phyloP scores from a whole-genome alignment of 371 early-diverging fungal genomes.

The Fennellomyces sp. region DNA sequence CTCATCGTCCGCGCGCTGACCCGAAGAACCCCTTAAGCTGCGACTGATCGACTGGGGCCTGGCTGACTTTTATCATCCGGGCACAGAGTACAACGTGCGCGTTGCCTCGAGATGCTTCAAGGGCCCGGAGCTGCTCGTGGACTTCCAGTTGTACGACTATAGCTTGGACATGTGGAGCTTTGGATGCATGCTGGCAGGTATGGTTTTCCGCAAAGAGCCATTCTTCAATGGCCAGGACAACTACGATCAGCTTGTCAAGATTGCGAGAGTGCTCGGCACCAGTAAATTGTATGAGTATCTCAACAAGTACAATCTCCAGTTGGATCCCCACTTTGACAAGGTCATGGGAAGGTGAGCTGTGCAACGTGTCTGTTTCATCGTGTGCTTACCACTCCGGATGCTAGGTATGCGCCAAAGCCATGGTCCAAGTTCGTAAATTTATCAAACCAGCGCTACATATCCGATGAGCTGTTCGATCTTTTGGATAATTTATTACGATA shows the following conservation, averaged over 20 bases:
- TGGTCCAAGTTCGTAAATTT: slow-evolving; percentile 91
- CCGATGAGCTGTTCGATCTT: slow-evolving; percentile 92
- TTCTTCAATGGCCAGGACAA: slow-evolving; percentile 99
- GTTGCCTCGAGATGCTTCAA: slow-evolving; percentile 99
- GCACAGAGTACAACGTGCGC: slow-evolving; percentile 96
- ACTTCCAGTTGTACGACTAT: slow-evolving; percentile 98
- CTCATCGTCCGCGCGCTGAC: too few relatives aligned
- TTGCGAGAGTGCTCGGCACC: slow-evolving; percentile 96
- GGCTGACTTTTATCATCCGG: slow-evolving; percentile 99
- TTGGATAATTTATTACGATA: slow-evolving; percentile 93
- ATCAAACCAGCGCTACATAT: slow-evolving; percentile 91
- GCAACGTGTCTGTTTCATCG: too few relatives aligned
- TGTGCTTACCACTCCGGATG: too few relatives aligned
- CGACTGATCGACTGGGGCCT: slow-evolving; percentile 99
- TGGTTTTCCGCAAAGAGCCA: slow-evolving; percentile 98
- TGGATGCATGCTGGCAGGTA: slow-evolving; percentile 99
- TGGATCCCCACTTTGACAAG: slow-evolving; percentile 54
- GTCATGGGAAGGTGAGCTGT: slow-evolving; percentile 14
- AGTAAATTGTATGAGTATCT: slow-evolving; percentile 92
- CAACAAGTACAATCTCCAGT: slow-evolving; percentile 93
- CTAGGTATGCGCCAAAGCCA: slow-evolving; percentile 91
- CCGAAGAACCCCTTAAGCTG: too few relatives aligned
- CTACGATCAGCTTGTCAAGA: slow-evolving; percentile 97
- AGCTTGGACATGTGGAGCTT: slow-evolving; percentile 99
- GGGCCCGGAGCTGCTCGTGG: slow-evolving; percentile 99